Evolutionary conservation across 768 basidiomycete genomes (phyloP), one percentile per base, ranked within the genome.

Genomic region (Panaeolus papilionaceus): DNA sequence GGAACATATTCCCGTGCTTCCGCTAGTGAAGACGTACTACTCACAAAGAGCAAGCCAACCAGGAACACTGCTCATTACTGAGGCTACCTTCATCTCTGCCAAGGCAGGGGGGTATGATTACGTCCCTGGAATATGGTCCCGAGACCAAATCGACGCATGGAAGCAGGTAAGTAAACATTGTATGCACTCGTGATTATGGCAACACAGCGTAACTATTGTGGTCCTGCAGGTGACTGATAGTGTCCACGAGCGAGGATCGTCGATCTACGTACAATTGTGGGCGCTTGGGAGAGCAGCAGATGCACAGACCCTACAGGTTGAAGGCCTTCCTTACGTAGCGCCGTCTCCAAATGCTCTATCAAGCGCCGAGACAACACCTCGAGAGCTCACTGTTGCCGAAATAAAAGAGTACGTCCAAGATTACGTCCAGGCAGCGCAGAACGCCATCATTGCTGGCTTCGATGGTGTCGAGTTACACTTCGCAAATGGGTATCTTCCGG

Each of bases 41-140:
- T 64, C 75, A 0, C 88, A 88, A 69, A 82, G 87, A 1, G 79
- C 77, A 4, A 77, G 77, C 42, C 68, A 74, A 0, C 82, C 84
- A 0, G 89, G 89, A 0, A 87, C 85, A 0, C 75, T 91, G 8
- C 76, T 88, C 47, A 81, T 92, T 65, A 76, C 86, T 1, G 89
- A 91, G 73, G 89, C 80, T 0, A 87, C 88, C 3, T 78, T 82
- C 64, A 84, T 92, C 54, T 79, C 84, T 0, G 74, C 75, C 2
- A 71, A 82, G 12, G 87, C 89, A 0, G 70, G 79, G 66, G 75
- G 80, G 0, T 77, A 73, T 63, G 64, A 71, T 5, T 71, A 80
- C 67, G 76, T 80, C 1, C 87, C 88, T 0, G 87, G 88, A 0
- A 82, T 88, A 38, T 88, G 80, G 78, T 80, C 71, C 9, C 73